phyloP scores from a whole-genome alignment of 345 rosid genomes.

The Pugionium cornutum region DNA sequence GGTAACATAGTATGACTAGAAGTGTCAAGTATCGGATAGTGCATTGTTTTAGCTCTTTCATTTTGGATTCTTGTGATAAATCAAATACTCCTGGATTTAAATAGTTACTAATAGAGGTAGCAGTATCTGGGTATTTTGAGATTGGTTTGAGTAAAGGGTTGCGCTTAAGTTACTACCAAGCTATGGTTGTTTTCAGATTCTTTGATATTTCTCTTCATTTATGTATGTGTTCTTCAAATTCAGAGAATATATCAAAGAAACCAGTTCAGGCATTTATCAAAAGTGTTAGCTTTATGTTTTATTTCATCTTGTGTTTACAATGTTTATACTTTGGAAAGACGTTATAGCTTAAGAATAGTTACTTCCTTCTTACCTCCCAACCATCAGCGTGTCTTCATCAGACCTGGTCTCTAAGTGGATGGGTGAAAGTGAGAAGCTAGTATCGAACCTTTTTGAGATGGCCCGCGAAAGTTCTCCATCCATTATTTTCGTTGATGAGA shows the following conservation, averaged over 20 bases:
- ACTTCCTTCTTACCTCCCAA: conserved; percentile 31
- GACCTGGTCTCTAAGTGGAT: conserved; percentile 98
- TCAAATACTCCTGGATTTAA: conserved; percentile 9
- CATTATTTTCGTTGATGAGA: conserved; percentile 88
- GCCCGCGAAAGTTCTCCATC: conserved; percentile 97
- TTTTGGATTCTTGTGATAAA: background rate
- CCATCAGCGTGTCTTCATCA: conserved; percentile 78
- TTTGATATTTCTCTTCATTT: conserved; percentile 1
- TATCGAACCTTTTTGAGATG: conserved; percentile 89
- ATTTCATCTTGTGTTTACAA: conserved; percentile 15
- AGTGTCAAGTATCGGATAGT: background rate
- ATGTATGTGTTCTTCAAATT: background rate
- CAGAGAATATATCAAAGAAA: too few relatives aligned
- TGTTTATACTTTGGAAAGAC: conserved; percentile 31
- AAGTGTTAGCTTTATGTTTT: background rate
- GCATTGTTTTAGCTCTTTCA: conserved; percentile 6
- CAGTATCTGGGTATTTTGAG: background rate
- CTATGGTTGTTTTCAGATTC: conserved; percentile 1
- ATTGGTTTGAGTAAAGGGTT: background rate
- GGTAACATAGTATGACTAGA: conserved; percentile 46
- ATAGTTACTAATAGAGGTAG: background rate
- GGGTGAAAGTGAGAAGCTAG: conserved; percentile 98
- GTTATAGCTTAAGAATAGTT: conserved; percentile 32
- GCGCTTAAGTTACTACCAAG: background rate
- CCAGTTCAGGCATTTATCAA: too few relatives aligned